Percentiles rank a stretch among this genome's conserved stretches.
Conservation (phyloP, 257 asterid genomes). For the Solanum tarapatanum region DNA sequence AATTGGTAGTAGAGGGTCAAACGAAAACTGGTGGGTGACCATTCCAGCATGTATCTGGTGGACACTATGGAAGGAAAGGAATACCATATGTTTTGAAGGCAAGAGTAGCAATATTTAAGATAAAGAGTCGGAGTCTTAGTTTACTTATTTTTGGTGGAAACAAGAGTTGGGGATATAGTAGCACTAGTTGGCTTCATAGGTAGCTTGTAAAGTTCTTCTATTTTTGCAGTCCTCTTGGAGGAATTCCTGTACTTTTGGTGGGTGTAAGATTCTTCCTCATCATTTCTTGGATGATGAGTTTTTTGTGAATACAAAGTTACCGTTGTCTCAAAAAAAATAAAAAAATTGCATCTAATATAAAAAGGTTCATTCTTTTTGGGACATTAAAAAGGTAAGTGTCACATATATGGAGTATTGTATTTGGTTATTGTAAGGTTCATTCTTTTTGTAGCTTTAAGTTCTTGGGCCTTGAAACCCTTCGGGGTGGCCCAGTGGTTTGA, state of each 20-base stretch:
- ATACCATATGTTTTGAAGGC: neutral
- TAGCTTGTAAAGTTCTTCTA: neutral
- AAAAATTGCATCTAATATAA: neutral
- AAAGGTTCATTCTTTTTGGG: neutral
- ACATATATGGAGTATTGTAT: neutral
- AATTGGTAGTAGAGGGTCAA: neutral
- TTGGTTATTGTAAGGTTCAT: neutral
- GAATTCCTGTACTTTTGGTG: neutral
- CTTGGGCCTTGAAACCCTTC: neutral
- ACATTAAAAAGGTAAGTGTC: neutral
- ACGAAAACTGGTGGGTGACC: neutral
- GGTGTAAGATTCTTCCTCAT: neutral
- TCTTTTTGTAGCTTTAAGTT: neutral
- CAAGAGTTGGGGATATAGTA: neutral
- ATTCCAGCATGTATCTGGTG: neutral
- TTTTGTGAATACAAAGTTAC: neutral
- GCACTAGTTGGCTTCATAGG: neutral
- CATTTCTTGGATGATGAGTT: neutral
- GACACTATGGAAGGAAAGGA: neutral
- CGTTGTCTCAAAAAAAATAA: neutral
- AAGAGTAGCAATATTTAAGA: neutral
- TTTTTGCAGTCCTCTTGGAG: neutral
- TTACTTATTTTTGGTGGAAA: neutral
- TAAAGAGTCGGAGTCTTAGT: neutral
- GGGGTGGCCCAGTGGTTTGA: too few relatives aligned